Evolutionary conservation across 805 yeast species (phyloP), one percentile per base, ranked within the genome.

Genomic region (Lipomyces starkeyi): DNA sequence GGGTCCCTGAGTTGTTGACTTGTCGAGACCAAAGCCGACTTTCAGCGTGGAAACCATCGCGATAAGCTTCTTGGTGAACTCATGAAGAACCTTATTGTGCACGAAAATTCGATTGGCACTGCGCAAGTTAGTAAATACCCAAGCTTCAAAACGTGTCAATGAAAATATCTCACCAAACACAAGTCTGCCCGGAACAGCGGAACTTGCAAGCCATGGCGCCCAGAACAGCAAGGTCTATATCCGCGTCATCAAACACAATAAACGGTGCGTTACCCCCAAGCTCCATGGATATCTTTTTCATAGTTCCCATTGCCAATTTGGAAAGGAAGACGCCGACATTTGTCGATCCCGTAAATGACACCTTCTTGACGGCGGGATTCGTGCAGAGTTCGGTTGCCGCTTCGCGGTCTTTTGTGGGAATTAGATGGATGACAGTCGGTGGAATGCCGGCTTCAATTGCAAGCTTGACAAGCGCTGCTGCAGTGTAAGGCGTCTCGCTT

Each of bases 191-290:
- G 54, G 89, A 84, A 52, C 89, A 88, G 76, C 95, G 84, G 80
- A 89, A 88, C 78, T 90, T 91, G 69, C 88, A 85, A 9, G 84
- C 86, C 70, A 89, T 77, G 2, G 91, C 85, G 54, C 87, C 91
- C 25, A 83, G 83, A 14, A 90, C 87, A 0, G 94, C 94, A 55
- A 80, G 79, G 67, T 87, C 89, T 25, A 90, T 70, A 69, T 89
- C 86, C 9, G 91, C 92, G 75, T 89, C 93, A 62, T 88, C 87
- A 76, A 90, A 90, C 1, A 90, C 88, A 64, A 90, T 84, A 72
- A 89, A 86, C 1, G 95, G 93, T n/a, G 94, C 92, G 77, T 90
- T 90, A 40, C 95, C 95, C 40, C 95, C 94, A 58, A 90, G 83
- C 78, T 90, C 94, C 76, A 90, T 82, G 2, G 91, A 86, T 61